These are phyloP conservation scores for Voacanga thouarsii DNA, from an alignment of 257 asterid genomes.

Conservation along the genomic window DNA sequence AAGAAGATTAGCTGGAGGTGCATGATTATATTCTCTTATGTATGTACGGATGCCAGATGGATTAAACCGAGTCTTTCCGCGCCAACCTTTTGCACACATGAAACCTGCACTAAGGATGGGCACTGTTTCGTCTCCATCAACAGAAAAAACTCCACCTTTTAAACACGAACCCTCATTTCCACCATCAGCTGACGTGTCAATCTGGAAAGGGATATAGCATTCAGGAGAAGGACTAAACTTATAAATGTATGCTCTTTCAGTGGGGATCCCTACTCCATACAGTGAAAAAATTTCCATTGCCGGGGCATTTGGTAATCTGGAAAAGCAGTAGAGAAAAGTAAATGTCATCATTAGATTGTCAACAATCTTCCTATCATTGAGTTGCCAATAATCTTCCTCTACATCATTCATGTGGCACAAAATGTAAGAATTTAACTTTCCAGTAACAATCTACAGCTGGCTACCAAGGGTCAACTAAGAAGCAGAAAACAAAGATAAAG, in stretches of 20 bases:
- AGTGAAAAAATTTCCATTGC: conserved; percentile 81
- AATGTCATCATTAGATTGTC: background rate
- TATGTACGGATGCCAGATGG: conserved; percentile 68
- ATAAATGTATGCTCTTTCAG: conserved; percentile 83
- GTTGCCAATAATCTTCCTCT: background rate
- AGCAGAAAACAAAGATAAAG: background rate
- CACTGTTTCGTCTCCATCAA: conserved; percentile 81
- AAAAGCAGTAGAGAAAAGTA: conserved; percentile 17
- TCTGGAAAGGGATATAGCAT: conserved; percentile 73
- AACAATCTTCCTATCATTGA: background rate
- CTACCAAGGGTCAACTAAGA: background rate
- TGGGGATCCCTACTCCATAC: conserved; percentile 91
- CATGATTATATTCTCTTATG: conserved; percentile 65
- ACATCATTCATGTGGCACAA: background rate
- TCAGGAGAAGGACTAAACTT: conserved; percentile 56
- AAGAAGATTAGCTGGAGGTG: conserved; percentile 62
- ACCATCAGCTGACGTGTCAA: conserved; percentile 70
- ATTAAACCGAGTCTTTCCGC: conserved; percentile 74
- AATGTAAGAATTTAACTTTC: background rate
- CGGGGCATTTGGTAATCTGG: conserved; percentile 80
- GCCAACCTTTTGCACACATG: conserved; percentile 75
- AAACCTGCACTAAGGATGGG: conserved; percentile 79
- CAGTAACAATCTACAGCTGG: background rate
- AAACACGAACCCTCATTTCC: conserved; percentile 50
- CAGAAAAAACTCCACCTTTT: conserved; percentile 74